phyloP scores from a whole-genome alignment of 306 rosid genomes.

The Prunus mira region DNA sequence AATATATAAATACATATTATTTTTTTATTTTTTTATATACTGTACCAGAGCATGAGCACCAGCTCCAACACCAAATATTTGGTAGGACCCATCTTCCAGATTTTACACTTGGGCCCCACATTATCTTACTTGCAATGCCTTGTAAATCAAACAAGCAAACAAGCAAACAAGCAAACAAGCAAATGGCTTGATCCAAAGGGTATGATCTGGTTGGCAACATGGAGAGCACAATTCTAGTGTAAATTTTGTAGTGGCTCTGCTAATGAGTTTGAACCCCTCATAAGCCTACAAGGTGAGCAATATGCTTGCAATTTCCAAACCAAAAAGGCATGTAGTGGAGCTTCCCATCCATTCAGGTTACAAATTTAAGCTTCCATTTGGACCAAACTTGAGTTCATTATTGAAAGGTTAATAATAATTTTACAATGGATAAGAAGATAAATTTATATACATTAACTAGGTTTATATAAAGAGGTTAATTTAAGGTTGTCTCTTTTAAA shows the following conservation, averaged over 20 bases:
- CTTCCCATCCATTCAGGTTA: slow-evolving; percentile 39
- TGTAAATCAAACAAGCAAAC: slow-evolving; percentile 31
- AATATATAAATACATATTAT: slow-evolving; percentile 18
- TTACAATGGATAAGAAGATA: slow-evolving; percentile 21
- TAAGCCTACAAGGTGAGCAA: slow-evolving; percentile 50
- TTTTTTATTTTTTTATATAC: not conserved
- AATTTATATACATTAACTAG: too few species aligned
- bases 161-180: slow-evolving; percentile 34
- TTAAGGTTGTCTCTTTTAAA: slow-evolving; percentile 30
- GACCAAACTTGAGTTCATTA: slow-evolving; percentile 23
- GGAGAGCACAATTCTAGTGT: slow-evolving; percentile 43
- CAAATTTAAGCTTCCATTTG: slow-evolving; percentile 29
- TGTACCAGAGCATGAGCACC: slow-evolving; percentile 2
- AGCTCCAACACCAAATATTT: slow-evolving; percentile 9
- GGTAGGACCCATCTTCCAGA: slow-evolving; percentile 22
- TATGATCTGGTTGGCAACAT: slow-evolving; percentile 56
- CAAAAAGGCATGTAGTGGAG: slow-evolving; percentile 20
- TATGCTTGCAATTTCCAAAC: slow-evolving; percentile 39
- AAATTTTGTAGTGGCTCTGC: slow-evolving; percentile 22
- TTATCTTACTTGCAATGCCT: slow-evolving; percentile 36
- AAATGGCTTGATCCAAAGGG: slow-evolving; percentile 20
- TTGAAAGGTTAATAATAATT: not conserved
- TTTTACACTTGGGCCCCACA: slow-evolving; percentile 35
- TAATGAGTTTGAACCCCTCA: slow-evolving; percentile 44
- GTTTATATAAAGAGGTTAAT: slow-evolving; percentile 9